These are phyloP conservation scores for Bonia amplexicaulis DNA, from an alignment of 176 grass and related monocot genomes.

Conservation along the genomic window DNA sequence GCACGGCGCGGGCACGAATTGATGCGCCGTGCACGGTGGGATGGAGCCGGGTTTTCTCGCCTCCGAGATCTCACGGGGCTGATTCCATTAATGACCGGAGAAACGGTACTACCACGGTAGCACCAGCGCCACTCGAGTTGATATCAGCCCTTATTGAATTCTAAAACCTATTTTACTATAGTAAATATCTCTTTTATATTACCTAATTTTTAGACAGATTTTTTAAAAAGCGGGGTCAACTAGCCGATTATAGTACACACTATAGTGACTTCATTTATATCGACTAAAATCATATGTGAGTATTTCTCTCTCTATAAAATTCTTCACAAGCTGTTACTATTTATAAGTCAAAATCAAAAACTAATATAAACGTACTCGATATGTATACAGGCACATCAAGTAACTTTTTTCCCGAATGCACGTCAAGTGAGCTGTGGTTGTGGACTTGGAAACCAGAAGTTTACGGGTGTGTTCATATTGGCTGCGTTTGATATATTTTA, in stretches of 20 bases:
- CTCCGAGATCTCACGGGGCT: not conserved
- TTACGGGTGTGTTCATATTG: too few species aligned
- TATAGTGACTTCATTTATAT: too few species aligned
- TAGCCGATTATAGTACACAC: too few species aligned
- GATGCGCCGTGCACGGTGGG: not conserved
- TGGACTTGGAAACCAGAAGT: not conserved
- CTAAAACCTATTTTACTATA: too few species aligned
- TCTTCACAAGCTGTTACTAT: too few species aligned
- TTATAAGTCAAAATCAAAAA: too few species aligned
- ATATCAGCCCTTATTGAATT: not conserved
- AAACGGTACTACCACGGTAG: not conserved
- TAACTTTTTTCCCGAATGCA: too few species aligned
- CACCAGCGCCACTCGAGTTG: not conserved
- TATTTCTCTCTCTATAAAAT: too few species aligned
- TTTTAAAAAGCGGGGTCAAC: fast-evolving
- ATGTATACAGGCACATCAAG: not conserved
- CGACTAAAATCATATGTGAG: fast-evolving
- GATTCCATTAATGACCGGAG: not conserved
- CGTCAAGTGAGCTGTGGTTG: not conserved
- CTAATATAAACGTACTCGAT: fast-evolving
- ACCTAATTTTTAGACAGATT: too few species aligned
- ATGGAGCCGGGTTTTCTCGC: not conserved
- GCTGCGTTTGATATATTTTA: too few species aligned
- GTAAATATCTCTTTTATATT: too few species aligned
- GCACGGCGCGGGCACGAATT: not conserved